These are phyloP conservation scores for Cutaneotrichosporon curvatum DNA, from an alignment of 1,284 basidiomycete species.

Conservation along the genomic window DNA sequence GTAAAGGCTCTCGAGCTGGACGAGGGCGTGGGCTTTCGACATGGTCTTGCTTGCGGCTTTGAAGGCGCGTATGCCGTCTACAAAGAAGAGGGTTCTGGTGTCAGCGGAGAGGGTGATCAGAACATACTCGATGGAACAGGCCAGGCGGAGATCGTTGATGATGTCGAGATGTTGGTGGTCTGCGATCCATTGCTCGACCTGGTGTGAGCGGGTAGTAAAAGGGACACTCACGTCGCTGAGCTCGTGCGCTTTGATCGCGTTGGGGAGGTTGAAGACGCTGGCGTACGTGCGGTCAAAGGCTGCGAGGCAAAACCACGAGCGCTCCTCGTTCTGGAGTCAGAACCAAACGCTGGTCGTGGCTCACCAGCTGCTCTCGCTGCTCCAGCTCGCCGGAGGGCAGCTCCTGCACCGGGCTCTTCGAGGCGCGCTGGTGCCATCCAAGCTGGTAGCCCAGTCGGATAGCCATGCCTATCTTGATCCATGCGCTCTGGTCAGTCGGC, in stretches of 20 bases:
- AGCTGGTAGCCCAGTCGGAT: slow-evolving; percentile 18
- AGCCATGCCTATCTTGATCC: slow-evolving; percentile 22
- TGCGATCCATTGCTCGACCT: slow-evolving; percentile 3
- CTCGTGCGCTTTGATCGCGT: not conserved
- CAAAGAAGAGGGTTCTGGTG: not conserved
- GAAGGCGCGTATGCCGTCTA: slow-evolving; percentile 1
- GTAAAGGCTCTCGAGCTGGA: slow-evolving; percentile 1
- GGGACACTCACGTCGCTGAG: not conserved
- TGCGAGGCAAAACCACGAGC: slow-evolving; percentile 1
- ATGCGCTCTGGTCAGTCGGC: slow-evolving; percentile 17
- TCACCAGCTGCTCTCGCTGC: not conserved
- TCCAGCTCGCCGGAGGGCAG: not conserved
- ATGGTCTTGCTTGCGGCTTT: not conserved
- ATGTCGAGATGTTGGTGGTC: slow-evolving; percentile 5
- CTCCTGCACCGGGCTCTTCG: not conserved
- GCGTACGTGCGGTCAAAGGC: slow-evolving; percentile 3
- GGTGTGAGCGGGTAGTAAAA: not conserved
- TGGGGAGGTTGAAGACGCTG: slow-evolving; percentile 1
- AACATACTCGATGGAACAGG: not conserved
- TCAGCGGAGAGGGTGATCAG: not conserved
- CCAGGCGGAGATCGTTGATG: slow-evolving; percentile 2
- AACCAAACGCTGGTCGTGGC: too few relatives aligned
- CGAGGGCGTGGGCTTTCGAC: not conserved
- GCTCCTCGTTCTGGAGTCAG: not conserved
- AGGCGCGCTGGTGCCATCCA: slow-evolving; percentile 5